phyloP scores from a whole-genome alignment of 2,329 filamentous ascomycete genomes.

The Fusarium palustre region DNA sequence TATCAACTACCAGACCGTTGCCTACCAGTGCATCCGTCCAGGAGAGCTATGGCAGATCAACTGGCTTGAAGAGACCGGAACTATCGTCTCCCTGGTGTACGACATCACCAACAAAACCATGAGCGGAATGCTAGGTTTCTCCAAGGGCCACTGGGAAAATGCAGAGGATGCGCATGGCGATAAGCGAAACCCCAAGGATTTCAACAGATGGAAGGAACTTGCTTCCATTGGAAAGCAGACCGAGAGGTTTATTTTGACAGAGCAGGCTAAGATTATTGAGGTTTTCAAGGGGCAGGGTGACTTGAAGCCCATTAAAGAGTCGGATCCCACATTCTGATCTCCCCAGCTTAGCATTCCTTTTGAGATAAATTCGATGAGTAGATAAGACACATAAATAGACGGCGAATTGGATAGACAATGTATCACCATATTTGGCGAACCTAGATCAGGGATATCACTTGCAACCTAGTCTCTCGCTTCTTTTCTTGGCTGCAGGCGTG shows the following conservation, averaged over 20 bases:
- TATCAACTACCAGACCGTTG: conserved; percentile 64
- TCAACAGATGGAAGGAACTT: conserved; percentile 63
- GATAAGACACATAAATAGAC: neutral
- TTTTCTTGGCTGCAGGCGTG: neutral
- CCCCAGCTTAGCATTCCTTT: rapidly evolving
- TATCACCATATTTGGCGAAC: neutral
- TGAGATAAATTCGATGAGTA: neutral
- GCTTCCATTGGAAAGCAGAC: conserved; percentile 62
- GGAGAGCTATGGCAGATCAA: conserved; percentile 71
- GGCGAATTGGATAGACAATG: neutral
- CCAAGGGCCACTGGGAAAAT: conserved; percentile 67
- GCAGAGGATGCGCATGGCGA: conserved; percentile 64
- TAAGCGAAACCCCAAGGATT: conserved; percentile 63
- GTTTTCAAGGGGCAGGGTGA: conserved; percentile 62
- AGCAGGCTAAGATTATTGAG: conserved; percentile 65
- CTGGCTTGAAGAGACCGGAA: conserved; percentile 71
- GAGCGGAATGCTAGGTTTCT: conserved; percentile 65
- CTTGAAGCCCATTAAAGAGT: conserved; percentile 57
- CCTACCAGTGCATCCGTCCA: conserved; percentile 68
- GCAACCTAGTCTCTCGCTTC: neutral
- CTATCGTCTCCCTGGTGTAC: conserved; percentile 66
- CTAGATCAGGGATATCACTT: neutral
- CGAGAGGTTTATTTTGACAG: conserved; percentile 63
- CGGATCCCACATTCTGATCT: conserved; percentile 32
- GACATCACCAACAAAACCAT: conserved; percentile 63